Base-by-base conservation (phyloP, 208 protist species). In the Wallacemonas sp. region DNA sequence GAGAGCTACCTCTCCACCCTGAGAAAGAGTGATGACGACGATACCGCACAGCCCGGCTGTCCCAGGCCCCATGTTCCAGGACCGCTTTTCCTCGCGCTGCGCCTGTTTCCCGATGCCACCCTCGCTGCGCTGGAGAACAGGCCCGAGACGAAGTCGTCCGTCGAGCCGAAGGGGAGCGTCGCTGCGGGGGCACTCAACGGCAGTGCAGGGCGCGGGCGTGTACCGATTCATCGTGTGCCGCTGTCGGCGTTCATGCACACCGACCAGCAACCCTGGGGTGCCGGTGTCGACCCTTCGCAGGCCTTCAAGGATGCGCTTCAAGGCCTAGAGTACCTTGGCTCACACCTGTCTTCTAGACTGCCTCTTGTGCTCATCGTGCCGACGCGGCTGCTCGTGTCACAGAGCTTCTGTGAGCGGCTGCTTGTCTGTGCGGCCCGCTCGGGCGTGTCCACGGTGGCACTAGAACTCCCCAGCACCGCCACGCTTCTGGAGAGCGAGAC, bases 301-400 rank as follows among this genome's bases (percentile, higher is more conserved):
- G 52, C 64, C 29, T 73, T 83, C 33, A 37, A 50, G 3, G 15
- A 59, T 29, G 71, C 67, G n/a, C 26, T 87, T 0, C 42, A 46
- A 0, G 52, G 62, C 3, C 42, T 87, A 41, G 48, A 44, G 30
- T 60, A 69, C 24, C 12, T 79, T 2, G 63, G 55, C 8, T 26
- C 46, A 26, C 66, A 34, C 0, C 46, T 76, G 12, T 48, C 68
- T 10, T 48, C 71, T 9, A 44, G 64, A 27, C 19, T 79, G 26
- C 69, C 78, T 4, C 48, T 85, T 8, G 61, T 79, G 13, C 52
- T 88, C 34, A 48, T 84, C 30, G 63, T 88, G 37, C 81, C 81
- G n/a, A 85, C 81, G 33, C 73, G 78, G 1, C 45, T 88, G 19
- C 66, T 88, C n/a, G 78, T 88, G 0, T 77, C 75, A 5, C 81